Evolutionary conservation across 1,284 basidiomycete genomes (phyloP), one percentile per base, ranked within the genome.

Genomic region (Trametes hirsuta): DNA sequence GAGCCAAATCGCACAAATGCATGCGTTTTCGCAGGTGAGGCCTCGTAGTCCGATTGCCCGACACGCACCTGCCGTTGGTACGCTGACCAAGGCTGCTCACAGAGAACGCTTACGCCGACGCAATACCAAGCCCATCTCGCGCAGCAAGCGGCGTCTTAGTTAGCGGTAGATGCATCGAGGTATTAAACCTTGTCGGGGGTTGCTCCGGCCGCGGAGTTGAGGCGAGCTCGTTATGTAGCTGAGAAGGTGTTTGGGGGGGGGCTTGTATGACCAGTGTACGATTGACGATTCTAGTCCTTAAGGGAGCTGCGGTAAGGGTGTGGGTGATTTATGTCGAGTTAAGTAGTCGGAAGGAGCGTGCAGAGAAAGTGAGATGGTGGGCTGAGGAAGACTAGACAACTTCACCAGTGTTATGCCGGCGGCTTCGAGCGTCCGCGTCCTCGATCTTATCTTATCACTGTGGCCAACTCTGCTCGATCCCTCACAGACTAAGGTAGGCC

Each of bases 11-110:
- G 78, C 87, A 0, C 82, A 88, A 61, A 87, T 93, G 82, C 91
- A 93, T 68, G 91, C 91, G 4, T 93, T 93, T 73, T 91, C 91
- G 9, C 91, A 93, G 85, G 91, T 91, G 64, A 55, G 76, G 30
- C 30, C 30, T 30, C 8, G 8, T 30, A 8, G 30, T 8, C 30
- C 8, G 4, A 8, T 30, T 30, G 30, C 30, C 30, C 1, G 30
- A 1, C 30, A 30, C 57, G 15, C 35, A 30, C 6, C n/a, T 42
- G 36, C 22, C 22, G 12, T 18, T 11, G 15, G 21, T 34, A 22
- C 8, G n/a, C 34, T 49, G 25, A 56, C 35, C 12, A 42, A 21
- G 30, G 35, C 4, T 14, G 21, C 39, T 10, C 42, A 12, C 65
- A 91, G 90, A 91, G 87, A 86, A 87, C 88, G 2, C 84, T 87